A percentile compares a stretch with the other conserved stretches of the same genome.
Conservation (phyloP, 2,329 filamentous ascomycete species). For the Colletotrichum endophyticum region DNA sequence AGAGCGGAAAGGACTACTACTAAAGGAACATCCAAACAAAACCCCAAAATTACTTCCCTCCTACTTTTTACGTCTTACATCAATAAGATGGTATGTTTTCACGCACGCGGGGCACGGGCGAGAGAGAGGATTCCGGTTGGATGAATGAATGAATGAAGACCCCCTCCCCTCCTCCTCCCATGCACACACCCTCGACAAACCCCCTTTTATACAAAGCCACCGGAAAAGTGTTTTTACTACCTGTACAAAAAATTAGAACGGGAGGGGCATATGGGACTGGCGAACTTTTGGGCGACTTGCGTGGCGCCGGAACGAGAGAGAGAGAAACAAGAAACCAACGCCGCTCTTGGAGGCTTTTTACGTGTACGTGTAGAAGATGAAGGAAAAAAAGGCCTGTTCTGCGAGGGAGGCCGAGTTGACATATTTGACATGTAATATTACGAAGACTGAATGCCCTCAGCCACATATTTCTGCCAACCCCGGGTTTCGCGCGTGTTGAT, state of each 20-base stretch:
- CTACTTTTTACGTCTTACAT: not conserved
- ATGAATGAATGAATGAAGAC: not conserved
- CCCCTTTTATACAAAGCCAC: not conserved
- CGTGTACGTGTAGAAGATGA: slow-evolving; percentile 19
- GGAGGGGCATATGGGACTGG: slow-evolving; percentile 14
- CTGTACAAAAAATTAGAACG: slow-evolving; percentile 21
- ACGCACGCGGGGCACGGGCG: not conserved
- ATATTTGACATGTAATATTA: slow-evolving; percentile 19
- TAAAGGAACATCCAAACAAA: slow-evolving; percentile 33
- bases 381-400: not conserved
- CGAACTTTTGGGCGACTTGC: slow-evolving; percentile 5
- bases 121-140: not conserved
- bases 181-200: not conserved
- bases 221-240: slow-evolving; percentile 21
- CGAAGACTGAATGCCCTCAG: slow-evolving; percentile 7
- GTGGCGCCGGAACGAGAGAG: not conserved
- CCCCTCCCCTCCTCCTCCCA: not conserved
- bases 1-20: slow-evolving; percentile 89
- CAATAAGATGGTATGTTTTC: not conserved
- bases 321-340: slow-evolving; percentile 2
- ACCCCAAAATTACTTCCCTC: not conserved
- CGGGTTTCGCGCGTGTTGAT: no score
- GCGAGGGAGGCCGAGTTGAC: not conserved
- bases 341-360: slow-evolving; percentile 16
- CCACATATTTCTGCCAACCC: not conserved